These are phyloP conservation scores for Fistulinella staudtii DNA, from an alignment of 1,284 basidiomycete genomes.

Conservation along the genomic window DNA sequence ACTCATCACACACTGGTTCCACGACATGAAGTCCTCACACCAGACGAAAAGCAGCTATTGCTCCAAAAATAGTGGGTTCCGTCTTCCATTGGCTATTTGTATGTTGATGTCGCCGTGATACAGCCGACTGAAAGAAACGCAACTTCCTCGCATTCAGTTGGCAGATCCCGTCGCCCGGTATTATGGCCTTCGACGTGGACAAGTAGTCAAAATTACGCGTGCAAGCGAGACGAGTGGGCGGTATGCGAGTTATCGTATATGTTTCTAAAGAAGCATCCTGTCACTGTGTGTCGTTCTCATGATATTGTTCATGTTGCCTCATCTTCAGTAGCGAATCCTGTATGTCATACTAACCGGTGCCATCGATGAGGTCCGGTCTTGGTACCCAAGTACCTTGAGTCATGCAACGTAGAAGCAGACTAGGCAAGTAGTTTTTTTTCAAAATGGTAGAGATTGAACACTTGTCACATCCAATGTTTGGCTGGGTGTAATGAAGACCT, in stretches of 20 bases:
- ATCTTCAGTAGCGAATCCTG: no score
- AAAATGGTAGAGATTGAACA: no score
- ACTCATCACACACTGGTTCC: constrained; percentile 95
- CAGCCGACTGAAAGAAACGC: constrained; percentile 96
- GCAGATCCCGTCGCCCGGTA: constrained; percentile 97
- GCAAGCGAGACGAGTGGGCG: constrained; percentile 96
- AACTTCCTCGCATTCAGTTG: constrained; percentile 94
- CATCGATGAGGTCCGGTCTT: no score
- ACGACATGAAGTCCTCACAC: constrained; percentile 83
- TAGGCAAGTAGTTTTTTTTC: no score
- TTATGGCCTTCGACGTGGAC: constrained; percentile 91
- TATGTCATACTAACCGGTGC: no score
- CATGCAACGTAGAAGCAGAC: no score
- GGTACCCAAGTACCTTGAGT: no score
- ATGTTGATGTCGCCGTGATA: constrained; percentile 12
- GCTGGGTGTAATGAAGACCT: no score
- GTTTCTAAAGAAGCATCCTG: constrained; percentile 46
- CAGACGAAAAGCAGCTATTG: constrained; percentile 84
- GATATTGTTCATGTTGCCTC: no score
- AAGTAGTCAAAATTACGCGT: constrained; percentile 98
- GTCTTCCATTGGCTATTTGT: constrained; percentile 2
- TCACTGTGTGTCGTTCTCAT: neutral
- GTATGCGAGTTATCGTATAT: constrained; percentile 91
- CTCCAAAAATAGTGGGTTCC: constrained; percentile 85
- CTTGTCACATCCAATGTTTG: no score